These are phyloP conservation scores for Lyophyllum shimeji DNA, from an alignment of 768 basidiomycete genomes.

Conservation along the genomic window DNA sequence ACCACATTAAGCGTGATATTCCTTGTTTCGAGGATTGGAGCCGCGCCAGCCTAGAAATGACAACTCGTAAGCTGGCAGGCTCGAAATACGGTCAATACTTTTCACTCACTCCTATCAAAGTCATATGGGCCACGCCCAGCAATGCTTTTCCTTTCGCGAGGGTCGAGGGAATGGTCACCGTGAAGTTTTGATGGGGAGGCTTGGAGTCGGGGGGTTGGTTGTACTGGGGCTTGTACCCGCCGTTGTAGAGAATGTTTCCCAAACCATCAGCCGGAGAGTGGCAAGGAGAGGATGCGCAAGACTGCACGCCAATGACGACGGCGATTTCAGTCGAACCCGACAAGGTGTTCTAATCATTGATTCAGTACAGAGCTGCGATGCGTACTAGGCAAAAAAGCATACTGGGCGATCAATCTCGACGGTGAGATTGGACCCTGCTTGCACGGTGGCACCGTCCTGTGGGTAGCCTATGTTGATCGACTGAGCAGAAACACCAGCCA, in stretches of 20 bases:
- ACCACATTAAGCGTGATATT: constrained; percentile 31
- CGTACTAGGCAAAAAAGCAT: constrained; percentile 14
- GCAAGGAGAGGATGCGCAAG: constrained; percentile 28
- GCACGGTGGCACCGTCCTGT: constrained; percentile 28
- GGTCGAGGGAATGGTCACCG: constrained; percentile 35
- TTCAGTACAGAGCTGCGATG: not conserved
- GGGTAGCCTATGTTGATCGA: constrained; percentile 40
- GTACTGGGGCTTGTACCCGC: constrained; percentile 38
- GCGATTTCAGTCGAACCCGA: constrained; percentile 43
- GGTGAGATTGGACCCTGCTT: constrained; percentile 34
- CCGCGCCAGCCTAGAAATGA: constrained; percentile 27
- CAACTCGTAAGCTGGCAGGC: not conserved
- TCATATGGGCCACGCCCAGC: constrained; percentile 35
- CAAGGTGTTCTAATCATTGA: constrained; percentile 31
- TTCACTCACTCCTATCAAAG: constrained; percentile 39
- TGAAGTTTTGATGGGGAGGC: constrained; percentile 46
- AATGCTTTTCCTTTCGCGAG: constrained; percentile 28
- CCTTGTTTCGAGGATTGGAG: constrained; percentile 28
- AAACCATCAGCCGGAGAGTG: constrained; percentile 24
- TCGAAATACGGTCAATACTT: not conserved
- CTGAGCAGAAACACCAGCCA: constrained; percentile 41
- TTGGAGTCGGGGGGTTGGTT: constrained; percentile 22
- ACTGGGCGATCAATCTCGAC: constrained; percentile 52
- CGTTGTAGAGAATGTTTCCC: constrained; percentile 48
- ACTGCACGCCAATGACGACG: constrained; percentile 42